These are phyloP conservation scores for Dichotomocladium elegans DNA, from an alignment of 371 early-diverging fungal species.

Conservation along the genomic window DNA sequence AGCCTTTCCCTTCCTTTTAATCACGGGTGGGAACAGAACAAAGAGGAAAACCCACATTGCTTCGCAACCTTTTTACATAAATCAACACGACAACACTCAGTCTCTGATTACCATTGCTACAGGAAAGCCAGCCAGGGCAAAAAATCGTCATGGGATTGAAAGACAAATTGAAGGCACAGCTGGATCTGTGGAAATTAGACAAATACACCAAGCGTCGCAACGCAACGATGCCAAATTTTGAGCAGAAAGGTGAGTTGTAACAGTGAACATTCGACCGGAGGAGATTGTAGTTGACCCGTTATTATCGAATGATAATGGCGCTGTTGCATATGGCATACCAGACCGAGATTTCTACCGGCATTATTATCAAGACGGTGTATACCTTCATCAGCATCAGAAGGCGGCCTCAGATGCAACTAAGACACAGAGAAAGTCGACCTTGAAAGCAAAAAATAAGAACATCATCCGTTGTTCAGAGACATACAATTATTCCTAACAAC, in stretches of 20 bases:
- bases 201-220: slow-evolving; percentile 48
- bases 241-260: slow-evolving; percentile 29
- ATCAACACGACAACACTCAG: too few relatives aligned
- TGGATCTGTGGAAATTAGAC: slow-evolving; percentile 51
- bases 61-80: too few relatives aligned
- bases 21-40: too few relatives aligned
- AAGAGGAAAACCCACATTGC: too few relatives aligned
- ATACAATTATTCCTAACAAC: slow-evolving; percentile 10
- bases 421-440: slow-evolving; percentile 6
- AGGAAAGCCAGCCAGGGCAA: too few relatives aligned
- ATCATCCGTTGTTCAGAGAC: slow-evolving; percentile 13
- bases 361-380: slow-evolving; percentile 60
- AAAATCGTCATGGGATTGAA: slow-evolving; percentile 45
- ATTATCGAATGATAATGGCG: too few relatives aligned
- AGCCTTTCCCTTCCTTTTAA: too few relatives aligned
- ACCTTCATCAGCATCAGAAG: slow-evolving; percentile 37
- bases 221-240: slow-evolving; percentile 45
- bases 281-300: too few relatives aligned
- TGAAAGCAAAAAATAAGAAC: slow-evolving; percentile 5
- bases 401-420: neutral
- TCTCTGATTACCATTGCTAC: too few relatives aligned
- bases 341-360: slow-evolving; percentile 55
- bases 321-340: neutral
- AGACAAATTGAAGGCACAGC: slow-evolving; percentile 46
- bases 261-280: too few relatives aligned